Evolutionary conservation across 306 rosid genomes (phyloP).

Genomic region (Delonix regia): DNA sequence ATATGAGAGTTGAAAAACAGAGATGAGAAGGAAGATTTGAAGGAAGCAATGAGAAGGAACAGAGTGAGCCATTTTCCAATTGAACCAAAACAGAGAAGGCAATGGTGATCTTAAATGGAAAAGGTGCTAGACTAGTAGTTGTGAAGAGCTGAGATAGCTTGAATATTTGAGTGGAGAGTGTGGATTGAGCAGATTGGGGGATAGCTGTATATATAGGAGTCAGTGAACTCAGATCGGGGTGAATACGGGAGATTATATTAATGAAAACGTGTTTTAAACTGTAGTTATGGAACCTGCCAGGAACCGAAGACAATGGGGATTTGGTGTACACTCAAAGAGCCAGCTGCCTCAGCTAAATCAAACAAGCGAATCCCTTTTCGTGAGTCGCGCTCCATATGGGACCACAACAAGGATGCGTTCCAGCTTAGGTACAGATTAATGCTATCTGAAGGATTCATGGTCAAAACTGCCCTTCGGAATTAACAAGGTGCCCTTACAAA

Average conservation of each 20-base stretch:
- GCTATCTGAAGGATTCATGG: background rate
- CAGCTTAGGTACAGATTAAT: background rate
- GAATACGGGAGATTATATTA: background rate
- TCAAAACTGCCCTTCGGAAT: background rate
- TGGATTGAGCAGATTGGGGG: background rate
- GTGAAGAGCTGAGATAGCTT: conserved; percentile 18
- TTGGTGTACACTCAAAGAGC: no score
- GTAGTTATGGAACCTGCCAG: conserved; percentile 19
- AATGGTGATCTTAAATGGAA: background rate
- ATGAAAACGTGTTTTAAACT: background rate
- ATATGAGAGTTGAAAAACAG: conserved; percentile 47
- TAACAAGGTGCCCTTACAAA: no score
- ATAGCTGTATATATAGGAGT: conserved; percentile 34
- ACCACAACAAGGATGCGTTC: background rate
- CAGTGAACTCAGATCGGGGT: background rate
- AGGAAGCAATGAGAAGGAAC: background rate
- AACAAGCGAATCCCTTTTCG: background rate
- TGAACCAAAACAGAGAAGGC: background rate
- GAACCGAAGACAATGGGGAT: background rate
- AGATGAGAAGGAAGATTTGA: conserved; percentile 34
- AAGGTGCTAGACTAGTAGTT: background rate
- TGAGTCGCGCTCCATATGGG: background rate
- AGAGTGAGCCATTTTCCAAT: conserved; percentile 34
- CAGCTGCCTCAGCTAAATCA: background rate
- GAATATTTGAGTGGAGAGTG: background rate